Conservation (phyloP, 1,139 yeast genomes). For the Magnusiomyces fungicola region DNA sequence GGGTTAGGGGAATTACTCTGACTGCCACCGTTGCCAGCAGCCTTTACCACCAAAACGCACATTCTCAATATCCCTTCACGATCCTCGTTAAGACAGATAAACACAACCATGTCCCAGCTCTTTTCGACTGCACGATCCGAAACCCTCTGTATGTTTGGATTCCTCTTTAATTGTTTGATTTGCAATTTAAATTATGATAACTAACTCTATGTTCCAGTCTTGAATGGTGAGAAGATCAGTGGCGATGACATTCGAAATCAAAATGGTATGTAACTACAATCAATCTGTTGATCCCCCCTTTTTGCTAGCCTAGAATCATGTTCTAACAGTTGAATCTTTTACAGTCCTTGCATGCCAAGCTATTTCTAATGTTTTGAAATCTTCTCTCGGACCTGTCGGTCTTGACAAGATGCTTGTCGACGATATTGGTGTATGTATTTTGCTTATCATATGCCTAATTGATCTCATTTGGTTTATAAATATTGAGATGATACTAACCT, state of each 20-base stretch:
- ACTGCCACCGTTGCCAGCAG: no score
- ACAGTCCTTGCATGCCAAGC: slow-evolving; percentile 82
- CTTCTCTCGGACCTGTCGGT: slow-evolving; percentile 97
- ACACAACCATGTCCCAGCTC: slow-evolving; percentile 45
- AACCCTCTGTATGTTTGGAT: slow-evolving; percentile 60
- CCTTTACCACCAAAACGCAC: no score
- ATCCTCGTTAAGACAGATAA: no score
- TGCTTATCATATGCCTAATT: background rate
- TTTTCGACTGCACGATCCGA: slow-evolving; percentile 76
- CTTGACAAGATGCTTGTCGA: slow-evolving; percentile 98
- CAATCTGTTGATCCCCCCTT: background rate
- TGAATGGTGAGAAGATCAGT: slow-evolving; percentile 92
- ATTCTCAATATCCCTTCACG: no score
- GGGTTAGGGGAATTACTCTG: no score
- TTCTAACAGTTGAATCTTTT: background rate
- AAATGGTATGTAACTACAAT: slow-evolving; percentile 42
- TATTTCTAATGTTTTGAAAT: slow-evolving; percentile 94
- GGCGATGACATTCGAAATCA: slow-evolving; percentile 97
- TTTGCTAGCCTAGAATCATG: slow-evolving; percentile 6
- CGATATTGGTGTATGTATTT: slow-evolving; percentile 61
- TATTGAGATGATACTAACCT: background rate
- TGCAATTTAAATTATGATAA: slow-evolving; percentile 5
- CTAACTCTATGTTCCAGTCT: slow-evolving; percentile 35
- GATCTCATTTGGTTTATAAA: background rate
- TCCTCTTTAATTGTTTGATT: slow-evolving; percentile 6